These are phyloP conservation scores for Xylariomycetidae sp. DNA, from an alignment of 2,329 filamentous ascomycete genomes.

Conservation along the genomic window DNA sequence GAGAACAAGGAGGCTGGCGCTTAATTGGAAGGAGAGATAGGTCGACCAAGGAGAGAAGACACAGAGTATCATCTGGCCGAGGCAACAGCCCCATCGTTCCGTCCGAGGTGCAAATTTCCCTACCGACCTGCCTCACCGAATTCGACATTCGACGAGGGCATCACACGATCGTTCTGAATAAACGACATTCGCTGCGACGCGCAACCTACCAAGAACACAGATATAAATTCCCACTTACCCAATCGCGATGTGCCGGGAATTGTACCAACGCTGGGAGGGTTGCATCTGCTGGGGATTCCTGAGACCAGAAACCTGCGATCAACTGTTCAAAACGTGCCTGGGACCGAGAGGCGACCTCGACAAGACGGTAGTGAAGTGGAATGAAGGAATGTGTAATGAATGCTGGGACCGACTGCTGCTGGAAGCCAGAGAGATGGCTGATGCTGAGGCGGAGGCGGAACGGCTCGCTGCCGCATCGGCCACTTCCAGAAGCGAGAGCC, in stretches of 20 bases:
- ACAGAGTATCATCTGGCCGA: too few relatives aligned
- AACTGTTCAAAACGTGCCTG: constrained; percentile 26
- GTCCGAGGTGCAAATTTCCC: too few relatives aligned
- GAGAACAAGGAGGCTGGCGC: too few relatives aligned
- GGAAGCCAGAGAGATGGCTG: constrained; percentile 26
- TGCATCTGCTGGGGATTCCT: constrained; percentile 29
- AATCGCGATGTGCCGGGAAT: constrained; percentile 25
- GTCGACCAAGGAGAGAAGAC: too few relatives aligned
- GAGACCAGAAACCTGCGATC: constrained; percentile 22
- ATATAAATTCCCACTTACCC: background rate
- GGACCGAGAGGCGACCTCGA: constrained; percentile 27
- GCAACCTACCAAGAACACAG: too few relatives aligned
- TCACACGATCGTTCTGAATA: background rate
- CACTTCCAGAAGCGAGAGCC: constrained; percentile 10
- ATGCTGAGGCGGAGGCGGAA: constrained; percentile 17
- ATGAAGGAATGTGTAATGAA: constrained; percentile 28
- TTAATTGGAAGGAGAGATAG: too few relatives aligned
- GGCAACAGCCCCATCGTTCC: too few relatives aligned
- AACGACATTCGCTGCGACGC: background rate
- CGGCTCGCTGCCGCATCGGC: constrained; percentile 12
- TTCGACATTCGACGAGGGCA: background rate
- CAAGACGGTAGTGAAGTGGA: constrained; percentile 26
- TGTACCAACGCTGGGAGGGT: constrained; percentile 27
- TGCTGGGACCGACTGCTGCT: constrained; percentile 27
- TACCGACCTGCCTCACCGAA: too few relatives aligned